These are phyloP conservation scores for Brachypodium distachyon DNA, from an alignment of 202 grass and related monocot genomes.

Conservation along the genomic window DNA sequence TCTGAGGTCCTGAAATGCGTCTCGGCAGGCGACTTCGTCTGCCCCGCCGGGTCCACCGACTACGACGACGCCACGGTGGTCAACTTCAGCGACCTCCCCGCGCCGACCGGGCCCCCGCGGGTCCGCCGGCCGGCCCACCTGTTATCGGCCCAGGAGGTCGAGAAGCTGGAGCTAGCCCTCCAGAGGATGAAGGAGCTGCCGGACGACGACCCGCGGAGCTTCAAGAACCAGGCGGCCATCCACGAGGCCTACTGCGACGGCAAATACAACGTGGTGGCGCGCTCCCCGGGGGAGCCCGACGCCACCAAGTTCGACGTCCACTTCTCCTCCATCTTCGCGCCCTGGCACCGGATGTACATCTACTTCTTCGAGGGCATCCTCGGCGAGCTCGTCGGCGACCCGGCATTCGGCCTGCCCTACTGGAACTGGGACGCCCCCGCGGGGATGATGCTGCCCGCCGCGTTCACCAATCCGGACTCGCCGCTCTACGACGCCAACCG, in stretches of 20 bases:
- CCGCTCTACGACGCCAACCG: neutral
- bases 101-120: slow-evolving; percentile 24
- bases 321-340: slow-evolving; percentile 47
- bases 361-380: slow-evolving; percentile 55
- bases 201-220: slow-evolving; percentile 41
- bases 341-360: slow-evolving; percentile 52
- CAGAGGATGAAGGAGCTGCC: slow-evolving; percentile 31
- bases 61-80: neutral
- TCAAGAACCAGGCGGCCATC: slow-evolving; percentile 33
- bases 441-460: slow-evolving; percentile 33
- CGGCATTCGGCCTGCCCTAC: slow-evolving; percentile 37
- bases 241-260: slow-evolving; percentile 53
- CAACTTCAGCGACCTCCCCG: neutral
- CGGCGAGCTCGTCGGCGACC: slow-evolving; percentile 46
- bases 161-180: neutral
- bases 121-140: neutral
- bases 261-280: slow-evolving; percentile 20
- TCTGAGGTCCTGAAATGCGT: neutral
- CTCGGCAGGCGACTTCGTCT: neutral
- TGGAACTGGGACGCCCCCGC: slow-evolving; percentile 63
- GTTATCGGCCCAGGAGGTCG: slow-evolving; percentile 18
- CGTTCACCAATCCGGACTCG: neutral
- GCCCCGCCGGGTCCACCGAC: neutral
- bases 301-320: slow-evolving; percentile 31
- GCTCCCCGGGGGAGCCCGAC: slow-evolving; percentile 23